phyloP scores from a whole-genome alignment of 163 green algal species.

The Scenedesmus sp. region DNA sequence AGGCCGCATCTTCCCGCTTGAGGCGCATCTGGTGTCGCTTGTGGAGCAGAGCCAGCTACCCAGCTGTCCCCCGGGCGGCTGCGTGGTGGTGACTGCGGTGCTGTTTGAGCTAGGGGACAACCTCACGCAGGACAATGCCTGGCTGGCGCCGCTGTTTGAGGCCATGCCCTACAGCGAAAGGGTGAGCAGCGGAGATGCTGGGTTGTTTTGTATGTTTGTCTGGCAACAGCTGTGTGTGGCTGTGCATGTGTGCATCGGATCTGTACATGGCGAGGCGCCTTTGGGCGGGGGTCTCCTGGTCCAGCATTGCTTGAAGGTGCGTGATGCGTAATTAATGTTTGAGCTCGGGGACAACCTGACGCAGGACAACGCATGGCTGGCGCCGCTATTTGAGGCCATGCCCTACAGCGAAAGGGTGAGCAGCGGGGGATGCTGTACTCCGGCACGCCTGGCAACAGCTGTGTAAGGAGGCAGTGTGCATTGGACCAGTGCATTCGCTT shows the following conservation, averaged over 20 bases:
- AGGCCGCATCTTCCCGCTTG: conserved; percentile 50
- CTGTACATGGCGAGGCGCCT: no score
- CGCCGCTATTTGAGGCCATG: conserved; percentile 31
- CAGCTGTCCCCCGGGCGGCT: conserved; percentile 48
- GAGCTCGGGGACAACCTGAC: conserved; percentile 45
- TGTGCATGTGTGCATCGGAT: no score
- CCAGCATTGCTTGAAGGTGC: no score
- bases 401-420: conserved; percentile 28
- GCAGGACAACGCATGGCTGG: conserved; percentile 16
- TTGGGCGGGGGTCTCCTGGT: no score
- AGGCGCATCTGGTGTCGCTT: conserved; percentile 56
- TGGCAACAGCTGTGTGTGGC: no score
- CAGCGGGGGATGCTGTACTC: no score
- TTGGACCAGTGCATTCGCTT: no score
- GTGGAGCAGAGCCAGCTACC: conserved; percentile 31
- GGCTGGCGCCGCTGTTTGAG: conserved; percentile 30
- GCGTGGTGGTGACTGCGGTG: conserved; percentile 50
- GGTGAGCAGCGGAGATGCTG: background rate
- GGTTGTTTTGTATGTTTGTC: no score
- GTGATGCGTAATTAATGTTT: conserved; percentile 20
- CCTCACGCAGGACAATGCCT: background rate
- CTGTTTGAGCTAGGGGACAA: conserved; percentile 53
- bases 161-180: conserved; percentile 25
- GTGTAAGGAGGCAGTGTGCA: no score
- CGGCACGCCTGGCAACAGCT: no score